These are phyloP conservation scores for Zygnema cylindricum DNA, from an alignment of 139 green algal species.

Conservation along the genomic window DNA sequence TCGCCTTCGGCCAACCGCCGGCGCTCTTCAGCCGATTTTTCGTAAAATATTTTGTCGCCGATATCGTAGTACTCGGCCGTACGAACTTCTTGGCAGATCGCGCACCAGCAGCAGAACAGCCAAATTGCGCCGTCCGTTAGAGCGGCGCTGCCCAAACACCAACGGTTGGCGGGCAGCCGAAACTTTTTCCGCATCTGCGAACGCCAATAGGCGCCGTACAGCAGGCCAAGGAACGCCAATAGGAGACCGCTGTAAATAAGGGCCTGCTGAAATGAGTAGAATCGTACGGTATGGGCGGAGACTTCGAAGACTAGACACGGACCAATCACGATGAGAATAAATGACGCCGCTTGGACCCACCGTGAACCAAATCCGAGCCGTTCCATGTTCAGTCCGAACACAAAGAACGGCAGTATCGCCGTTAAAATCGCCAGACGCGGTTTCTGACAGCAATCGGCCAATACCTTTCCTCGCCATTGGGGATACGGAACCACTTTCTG, in stretches of 20 bases:
- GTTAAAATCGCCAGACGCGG: slow-evolving; percentile 5
- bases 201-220: slow-evolving; percentile 57
- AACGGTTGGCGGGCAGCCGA: slow-evolving; percentile 25
- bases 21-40: background rate
- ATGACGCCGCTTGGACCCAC: slow-evolving; percentile 23
- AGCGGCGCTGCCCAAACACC: background rate
- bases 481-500: background rate
- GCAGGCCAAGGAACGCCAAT: slow-evolving; percentile 25
- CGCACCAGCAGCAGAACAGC: slow-evolving; percentile 40
- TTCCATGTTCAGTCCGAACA: slow-evolving; percentile 27
- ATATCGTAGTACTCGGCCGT: slow-evolving; percentile 46
- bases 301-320: slow-evolving; percentile 41
- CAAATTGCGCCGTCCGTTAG: slow-evolving; percentile 6
- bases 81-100: slow-evolving; percentile 46
- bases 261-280: background rate
- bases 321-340: slow-evolving; percentile 33
- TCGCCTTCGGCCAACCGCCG: background rate
- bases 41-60: slow-evolving; percentile 14
- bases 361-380: slow-evolving; percentile 28
- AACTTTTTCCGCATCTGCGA: slow-evolving; percentile 28
- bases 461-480: background rate
- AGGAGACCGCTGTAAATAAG: background rate
- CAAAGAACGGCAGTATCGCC: slow-evolving; percentile 20
- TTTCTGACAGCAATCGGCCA: slow-evolving; percentile 18
- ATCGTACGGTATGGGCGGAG: slow-evolving; percentile 17